Percentiles rank a stretch among this genome's conserved stretches.
phyloP scores from a whole-genome alignment of 1,139 yeast genomes.

The Saccharomyces hybrid region DNA sequence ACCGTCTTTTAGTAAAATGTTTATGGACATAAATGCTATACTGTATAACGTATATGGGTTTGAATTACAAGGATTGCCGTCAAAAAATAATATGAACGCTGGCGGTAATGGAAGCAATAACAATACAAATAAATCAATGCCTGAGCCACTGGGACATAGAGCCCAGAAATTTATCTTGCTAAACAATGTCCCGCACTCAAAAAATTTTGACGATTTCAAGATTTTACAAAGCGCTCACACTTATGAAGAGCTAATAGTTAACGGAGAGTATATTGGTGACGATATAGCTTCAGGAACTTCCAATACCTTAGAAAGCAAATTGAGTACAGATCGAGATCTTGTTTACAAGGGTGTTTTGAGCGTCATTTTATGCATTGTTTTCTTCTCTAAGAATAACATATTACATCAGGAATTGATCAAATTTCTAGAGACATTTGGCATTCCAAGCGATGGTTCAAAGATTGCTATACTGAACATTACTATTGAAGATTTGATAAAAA shows the following conservation, averaged over 20 bases:
- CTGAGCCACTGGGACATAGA: constrained; percentile 8
- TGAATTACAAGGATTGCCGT: constrained; percentile 15
- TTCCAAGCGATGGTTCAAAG: constrained; percentile 22
- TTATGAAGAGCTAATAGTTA: constrained; percentile 13
- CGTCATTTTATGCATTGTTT: constrained; percentile 17
- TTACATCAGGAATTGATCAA: constrained; percentile 21
- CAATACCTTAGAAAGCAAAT: constrained; percentile 10
- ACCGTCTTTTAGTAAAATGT: constrained; percentile 12
- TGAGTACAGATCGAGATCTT: constrained; percentile 14
- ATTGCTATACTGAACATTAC: constrained; percentile 21
- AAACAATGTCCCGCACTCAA: constrained; percentile 12
- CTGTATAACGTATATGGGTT: constrained; percentile 24
- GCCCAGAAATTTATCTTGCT: constrained; percentile 21
- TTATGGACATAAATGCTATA: constrained; percentile 14
- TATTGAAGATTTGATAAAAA: constrained; percentile 20
- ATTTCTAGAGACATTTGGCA: constrained; percentile 21
- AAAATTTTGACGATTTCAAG: constrained; percentile 13
- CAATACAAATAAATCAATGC: neutral
- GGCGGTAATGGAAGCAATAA: neutral
- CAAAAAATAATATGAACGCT: constrained; percentile 5
- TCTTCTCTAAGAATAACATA: constrained; percentile 26
- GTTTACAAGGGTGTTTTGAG: constrained; percentile 22
- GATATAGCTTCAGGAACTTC: constrained; percentile 10
- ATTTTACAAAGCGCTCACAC: constrained; percentile 10
- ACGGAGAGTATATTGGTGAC: constrained; percentile 18